phyloP scores from a whole-genome alignment of 257 asterid genomes.

The Gardenia jasminoides region DNA sequence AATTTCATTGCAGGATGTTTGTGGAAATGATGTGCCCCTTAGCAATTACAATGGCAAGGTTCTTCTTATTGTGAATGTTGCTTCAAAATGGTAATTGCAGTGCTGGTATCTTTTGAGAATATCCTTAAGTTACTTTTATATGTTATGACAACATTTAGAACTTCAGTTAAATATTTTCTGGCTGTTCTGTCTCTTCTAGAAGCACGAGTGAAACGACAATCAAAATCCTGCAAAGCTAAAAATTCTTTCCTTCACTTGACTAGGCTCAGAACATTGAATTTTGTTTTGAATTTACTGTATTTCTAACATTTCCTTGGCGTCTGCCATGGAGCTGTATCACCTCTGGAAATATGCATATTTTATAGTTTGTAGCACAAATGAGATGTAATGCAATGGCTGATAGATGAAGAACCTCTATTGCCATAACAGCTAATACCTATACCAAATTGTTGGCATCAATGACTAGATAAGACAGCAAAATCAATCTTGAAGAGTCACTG shows the following conservation, averaged over 20 bases:
- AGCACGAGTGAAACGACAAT: neutral
- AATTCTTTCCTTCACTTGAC: neutral
- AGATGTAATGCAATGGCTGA: too few species aligned
- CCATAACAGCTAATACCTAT: too few species aligned
- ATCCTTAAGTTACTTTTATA: neutral
- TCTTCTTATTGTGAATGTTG: slow-evolving; percentile 76
- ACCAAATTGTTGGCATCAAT: too few species aligned
- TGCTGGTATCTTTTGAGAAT: neutral
- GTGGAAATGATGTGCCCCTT: slow-evolving; percentile 68
- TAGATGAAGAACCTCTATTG: too few species aligned
- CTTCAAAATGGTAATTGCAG: slow-evolving; percentile 66
- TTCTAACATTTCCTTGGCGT: too few species aligned
- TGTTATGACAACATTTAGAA: neutral
- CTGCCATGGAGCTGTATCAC: too few species aligned
- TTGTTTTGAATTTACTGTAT: too few species aligned
- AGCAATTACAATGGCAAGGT: slow-evolving; percentile 74
- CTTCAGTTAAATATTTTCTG: neutral
- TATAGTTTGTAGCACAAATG: too few species aligned
- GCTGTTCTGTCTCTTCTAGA: neutral
- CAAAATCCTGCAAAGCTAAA: neutral
- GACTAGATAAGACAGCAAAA: too few species aligned
- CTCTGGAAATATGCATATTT: too few species aligned
- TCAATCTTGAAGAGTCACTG: too few species aligned
- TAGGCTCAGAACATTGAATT: too few species aligned
- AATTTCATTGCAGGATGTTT: slow-evolving; percentile 56